Base-by-base conservation (phyloP, 805 yeast species). In the Yarrowia keelungensis region DNA sequence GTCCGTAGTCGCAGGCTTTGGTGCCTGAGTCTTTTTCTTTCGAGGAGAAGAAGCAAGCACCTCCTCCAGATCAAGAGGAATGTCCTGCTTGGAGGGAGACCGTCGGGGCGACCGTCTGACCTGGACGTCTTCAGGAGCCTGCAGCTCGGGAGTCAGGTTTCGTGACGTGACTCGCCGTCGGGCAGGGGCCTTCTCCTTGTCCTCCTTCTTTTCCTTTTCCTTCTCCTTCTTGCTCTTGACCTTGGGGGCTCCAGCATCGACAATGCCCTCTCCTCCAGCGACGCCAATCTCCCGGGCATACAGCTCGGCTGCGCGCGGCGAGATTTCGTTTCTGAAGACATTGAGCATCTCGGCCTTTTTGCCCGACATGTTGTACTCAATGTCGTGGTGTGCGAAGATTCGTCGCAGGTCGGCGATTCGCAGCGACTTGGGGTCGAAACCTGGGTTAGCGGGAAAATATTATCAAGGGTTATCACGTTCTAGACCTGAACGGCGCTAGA, bases 331-430 rank as follows among this genome's bases (percentile, higher is more conserved):
- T n/a, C 84, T 79, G 77, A 87, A 91, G n/a, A 89, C 74, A n/a
- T 79, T 78, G 1, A 92, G 77, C 69, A 92, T 81, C 12, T 85
- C 87, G 8, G 84, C 78, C 76, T 94, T 94, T 75, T 88, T 90
- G 7, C 92, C 88, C 0, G 89, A 80, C 0, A 89, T 83, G 39
- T 68, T 66, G 74, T 82, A 88, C 1, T 78, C 76, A n/a, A 93
- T 81, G n/a, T 84, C 82, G 75, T 91, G 84, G 68, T 85, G 87
- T 12, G 81, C 77, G 67, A 94, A 80, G 26, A 91, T 82, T 26
- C 86, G 83, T 73, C 95, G 84, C 74, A 94, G 81, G 70, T 90
- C 86, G 3, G 92, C 86, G 26, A 91, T 87, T 65, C 87, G 89
- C 71, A 89, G 79, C 47, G 82, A 79, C 35, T 82, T 79, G 8